A percentile compares a stretch with the other conserved stretches of the same genome.
phyloP scores from a whole-genome alignment of 2,329 filamentous ascomycete genomes.

The Ascochyta koolunga region DNA sequence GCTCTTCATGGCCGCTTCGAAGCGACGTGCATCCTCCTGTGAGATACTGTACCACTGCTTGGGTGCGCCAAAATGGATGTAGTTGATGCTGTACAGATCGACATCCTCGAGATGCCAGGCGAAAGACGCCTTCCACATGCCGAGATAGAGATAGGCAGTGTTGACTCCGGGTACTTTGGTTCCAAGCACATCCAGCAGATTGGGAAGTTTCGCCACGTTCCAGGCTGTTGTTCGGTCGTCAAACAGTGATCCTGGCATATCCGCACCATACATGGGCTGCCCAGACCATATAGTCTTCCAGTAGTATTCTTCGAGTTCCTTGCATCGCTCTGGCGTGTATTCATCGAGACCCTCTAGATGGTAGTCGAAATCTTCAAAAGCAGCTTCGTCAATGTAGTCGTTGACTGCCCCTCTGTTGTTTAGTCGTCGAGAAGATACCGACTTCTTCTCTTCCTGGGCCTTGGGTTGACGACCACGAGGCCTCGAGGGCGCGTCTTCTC shows the following conservation, averaged over 20 bases:
- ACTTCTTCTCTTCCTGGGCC: constrained; percentile 57
- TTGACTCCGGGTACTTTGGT: constrained; percentile 98
- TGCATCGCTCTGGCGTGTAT: constrained; percentile 88
- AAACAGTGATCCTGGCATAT: constrained; percentile 95
- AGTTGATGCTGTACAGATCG: constrained; percentile 99
- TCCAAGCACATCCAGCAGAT: constrained; percentile 89
- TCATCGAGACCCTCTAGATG: constrained; percentile 81
- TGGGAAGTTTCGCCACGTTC: constrained; percentile 95
- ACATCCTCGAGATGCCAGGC: constrained; percentile 99
- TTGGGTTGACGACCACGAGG: constrained; percentile 59
- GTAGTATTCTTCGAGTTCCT: constrained; percentile 91
- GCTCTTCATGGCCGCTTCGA: constrained; percentile 92
- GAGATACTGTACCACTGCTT: constrained; percentile 99
- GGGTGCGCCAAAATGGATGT: constrained; percentile 96
- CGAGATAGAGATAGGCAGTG: constrained; percentile 94
- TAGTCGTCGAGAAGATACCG: constrained; percentile 84
- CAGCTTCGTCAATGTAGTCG: constrained; percentile 83
- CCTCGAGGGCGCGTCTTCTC: constrained; percentile 60
- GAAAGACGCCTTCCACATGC: constrained; percentile 99
- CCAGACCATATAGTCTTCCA: constrained; percentile 98
- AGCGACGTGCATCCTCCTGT: constrained; percentile 88
- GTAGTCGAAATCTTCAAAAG: constrained; percentile 91
- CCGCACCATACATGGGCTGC: constrained; percentile 91
- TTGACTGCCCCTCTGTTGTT: constrained; percentile 80
- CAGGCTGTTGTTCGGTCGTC: constrained; percentile 81